Conservation (phyloP, 306 rosid genomes). For the Calophaca sinica region DNA sequence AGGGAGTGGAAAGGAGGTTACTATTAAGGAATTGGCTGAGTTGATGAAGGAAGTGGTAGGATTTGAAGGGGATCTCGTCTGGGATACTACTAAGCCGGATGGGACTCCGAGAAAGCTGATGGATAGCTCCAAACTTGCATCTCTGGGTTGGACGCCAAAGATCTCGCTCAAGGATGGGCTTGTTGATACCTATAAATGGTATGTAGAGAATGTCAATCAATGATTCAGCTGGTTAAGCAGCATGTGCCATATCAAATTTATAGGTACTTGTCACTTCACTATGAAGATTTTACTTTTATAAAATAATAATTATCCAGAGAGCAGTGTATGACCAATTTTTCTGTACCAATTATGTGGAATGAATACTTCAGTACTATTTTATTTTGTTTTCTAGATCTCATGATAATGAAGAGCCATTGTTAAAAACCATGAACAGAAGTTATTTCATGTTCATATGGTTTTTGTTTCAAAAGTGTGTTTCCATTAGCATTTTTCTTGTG, state of each 20-base stretch:
- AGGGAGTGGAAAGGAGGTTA: constrained; percentile 94
- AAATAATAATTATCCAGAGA: constrained; percentile 30
- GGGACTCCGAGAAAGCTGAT: constrained; percentile 97
- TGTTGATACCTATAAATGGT: constrained; percentile 90
- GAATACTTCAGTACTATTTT: constrained; percentile 35
- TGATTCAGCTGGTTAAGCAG: constrained; percentile 52
- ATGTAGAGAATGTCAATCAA: constrained; percentile 71
- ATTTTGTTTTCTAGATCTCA: constrained; percentile 9
- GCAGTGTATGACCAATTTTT: constrained; percentile 38
- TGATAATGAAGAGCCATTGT: constrained; percentile 34
- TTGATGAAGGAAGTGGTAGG: constrained; percentile 92
- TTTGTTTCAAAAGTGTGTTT: constrained; percentile 26
- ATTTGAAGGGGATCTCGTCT: constrained; percentile 83
- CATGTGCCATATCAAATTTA: constrained; percentile 38
- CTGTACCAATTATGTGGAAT: constrained; percentile 52
- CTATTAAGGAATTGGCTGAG: constrained; percentile 87
- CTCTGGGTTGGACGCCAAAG: constrained; percentile 84
- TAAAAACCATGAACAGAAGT: constrained; percentile 30
- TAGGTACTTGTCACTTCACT: constrained; percentile 44
- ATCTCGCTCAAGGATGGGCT: constrained; percentile 93
- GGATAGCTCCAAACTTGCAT: constrained; percentile 87
- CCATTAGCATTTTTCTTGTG: constrained; percentile 18
- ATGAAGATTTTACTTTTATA: constrained; percentile 35
- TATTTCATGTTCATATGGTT: constrained; percentile 11
- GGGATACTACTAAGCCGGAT: constrained; percentile 92